Evolutionary conservation across 345 rosid species (phyloP), one percentile per base, ranked within the genome.

Genomic region (Acer campestre): DNA sequence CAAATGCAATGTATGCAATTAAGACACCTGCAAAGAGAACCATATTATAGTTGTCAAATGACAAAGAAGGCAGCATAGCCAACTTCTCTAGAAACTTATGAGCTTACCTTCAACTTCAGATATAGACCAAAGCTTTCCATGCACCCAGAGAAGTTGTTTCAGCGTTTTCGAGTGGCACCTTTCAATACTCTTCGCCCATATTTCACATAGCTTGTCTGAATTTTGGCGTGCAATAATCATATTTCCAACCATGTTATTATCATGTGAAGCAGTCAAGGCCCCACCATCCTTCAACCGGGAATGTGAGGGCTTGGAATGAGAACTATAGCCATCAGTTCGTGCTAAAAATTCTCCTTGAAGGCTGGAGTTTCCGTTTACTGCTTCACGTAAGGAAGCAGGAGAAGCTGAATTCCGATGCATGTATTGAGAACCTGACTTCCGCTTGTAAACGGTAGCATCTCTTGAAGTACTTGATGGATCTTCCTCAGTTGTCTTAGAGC

Each of bases 121-220:
- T 71, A 92, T 86, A 29, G 98, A 92, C 79, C 91, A 82, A 79
- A 96, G 97, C 86, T 85, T 93, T 79, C 94, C 95, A 80, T 96
- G 88, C 62, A 87, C 82, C 83, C 73, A 90, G 58, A 96, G 89
- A n/a, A 96, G 88, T 84, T 89, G 95, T 84, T 90, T 88, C 76
- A 96, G 79, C 68, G 98, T 93, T 85, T 89, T 94, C 11, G 98
- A 96, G 83, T 96, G 98, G 78, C 99, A 96, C 82, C 80, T 92
- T 74, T 87, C 93, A 77, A 96, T 91, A 81, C 97, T 92, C 73
- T 84, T 90, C 53, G 79, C 87, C 99, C 99, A 96, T 29, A 96
- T 87, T 42, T 73, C 80, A 40, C 85, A 87, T 63, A 96, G 88
- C 81, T 89, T 92, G 62, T 90, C 91, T 35, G 89, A 85, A 72